Base-by-base conservation (phyloP, 441 rosid species). In the Corymbia calophylla region DNA sequence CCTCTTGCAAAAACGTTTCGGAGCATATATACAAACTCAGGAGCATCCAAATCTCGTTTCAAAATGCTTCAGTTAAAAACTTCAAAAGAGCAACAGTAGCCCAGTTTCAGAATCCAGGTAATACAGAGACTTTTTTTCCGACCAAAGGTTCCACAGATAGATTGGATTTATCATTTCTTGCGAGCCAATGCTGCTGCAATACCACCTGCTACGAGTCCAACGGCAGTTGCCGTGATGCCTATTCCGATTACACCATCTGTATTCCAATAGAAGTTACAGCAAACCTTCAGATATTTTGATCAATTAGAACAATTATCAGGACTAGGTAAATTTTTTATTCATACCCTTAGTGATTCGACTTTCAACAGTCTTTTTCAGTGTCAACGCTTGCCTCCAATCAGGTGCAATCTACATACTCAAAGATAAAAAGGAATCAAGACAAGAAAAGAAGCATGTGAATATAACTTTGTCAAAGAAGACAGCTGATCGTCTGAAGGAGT, bases 221-320 rank as follows among this genome's bases (percentile, higher is more conserved):
- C 95, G 2, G 98, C 99, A 58, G 98, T 93, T 47, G 99, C 99
- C 1, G 99, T 92, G 90, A 98, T 95, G 90, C 99, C 99, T 66
- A 98, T 98, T 92, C 99, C 99, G n/a, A 98, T 97, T 31, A 97
- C 94, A 91, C 99, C 99, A 95, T 98, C 99, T 98, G 95, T 92
- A 90, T 91, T 89, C 68, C 90, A 77, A 92, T 84, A 89, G 53
- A 88, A 10, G 51, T 6, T 19, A 49, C 23, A 18, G n/a, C 87
- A 92, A 88, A 88, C 73, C 87, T 44, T 86, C 48, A 8, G 53
- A 29, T 60, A 84, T 16, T 87, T 68, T 29, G 35, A 86, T 35
- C 86, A 82, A 48, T 66, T 18, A 68, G 4, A 13, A 92, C 77
- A 89, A 58, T 85, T 44, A 39, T 32, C 85, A 85, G 49, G 35